Base-by-base conservation (phyloP, 495 filamentous ascomycete genomes). In the Penicillium roqueforti region DNA sequence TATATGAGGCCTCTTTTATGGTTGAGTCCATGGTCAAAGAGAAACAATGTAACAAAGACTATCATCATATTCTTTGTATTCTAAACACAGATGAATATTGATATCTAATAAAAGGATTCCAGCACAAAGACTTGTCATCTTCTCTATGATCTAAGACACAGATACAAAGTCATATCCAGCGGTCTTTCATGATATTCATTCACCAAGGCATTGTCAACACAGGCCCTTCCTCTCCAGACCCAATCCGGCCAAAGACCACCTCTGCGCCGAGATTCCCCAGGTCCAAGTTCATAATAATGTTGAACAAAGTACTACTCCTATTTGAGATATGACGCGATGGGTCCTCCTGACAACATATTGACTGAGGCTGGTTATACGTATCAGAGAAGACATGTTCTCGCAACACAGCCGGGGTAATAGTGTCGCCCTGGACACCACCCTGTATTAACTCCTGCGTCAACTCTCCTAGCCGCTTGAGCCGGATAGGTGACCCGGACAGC, bases 401-500 rank as follows among this genome's bases (percentile, higher is more conserved):
- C 14, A 71, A 41, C 26, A 73, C 23, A 6, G 44, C 19, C 1
- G 62, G 61, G 2, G 47, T 64, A 14, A 69, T 55, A 11, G 50
- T 45, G 38, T 60, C 57, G 8, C 62, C 61, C 13, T 55, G 51
- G 8, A 68, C 50, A 2, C 62, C 61, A 4, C 48, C 51, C 0
- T 56, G 29, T 5, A 68, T 56, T 16, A 80, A 46, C 19, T 67
- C 58, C 31, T 61, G 56, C 1, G 68, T 61, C 48, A 82, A 55
- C 16, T 79, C 60, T 7, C 57, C 55, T 29, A 82, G 68, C 3
- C 80, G 70, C 19, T 68, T 62, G 25, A 84, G 61, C 2, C 84
- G 72, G 9, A 71, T 58, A 0, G 69, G 68, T 4, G 82, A 85
- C 47, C 84, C 82, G n/a, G 66, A 63, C 10, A 83, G 57, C 78